Base-by-base conservation (phyloP, 768 basidiomycete species). In the Suillus brevipes region DNA sequence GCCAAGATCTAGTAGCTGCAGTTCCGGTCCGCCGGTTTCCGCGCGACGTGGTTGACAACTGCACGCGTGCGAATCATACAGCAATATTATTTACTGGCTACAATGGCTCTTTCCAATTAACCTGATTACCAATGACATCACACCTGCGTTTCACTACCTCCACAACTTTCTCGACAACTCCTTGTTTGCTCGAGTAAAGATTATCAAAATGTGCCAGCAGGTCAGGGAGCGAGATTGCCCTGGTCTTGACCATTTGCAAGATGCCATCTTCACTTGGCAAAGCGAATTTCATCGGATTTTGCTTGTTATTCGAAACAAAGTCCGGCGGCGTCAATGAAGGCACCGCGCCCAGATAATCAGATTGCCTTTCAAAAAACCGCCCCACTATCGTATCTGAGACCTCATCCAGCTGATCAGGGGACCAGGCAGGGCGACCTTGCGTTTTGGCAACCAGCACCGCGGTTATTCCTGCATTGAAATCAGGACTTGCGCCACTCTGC, bases 211-310 rank as follows among this genome's bases (percentile, higher is more conserved):
- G 57, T 18, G 62, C 67, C 38, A 77, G 70, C 23, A 77, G 38
- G 36, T 43, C 56, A 9, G 73, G 59, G 45, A 77, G 68, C 7
- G 66, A 77, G 61, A 62, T 64, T 63, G 69, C 72, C 5, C 60
- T 61, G 18, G 66, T 43, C 63, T 40, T 81, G 49, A 98, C 88
- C 47, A 89, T 76, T 20, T 82, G 76, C 53, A 84, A 80, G 67
- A 99, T 88, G 68, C 89, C 87, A 50, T 80, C 77, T 74, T 99
- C 95, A 16, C 88, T 86, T 1, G 95, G 97, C 55, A 99, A 80
- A 62, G 86, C 85, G 70, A 83, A 83, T 42, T 69, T 67, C 78
- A 80, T 80, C 43, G 70, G 68, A 23, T 67, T 57, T 68, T 78
- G 64, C 58, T 73, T 72, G 36, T 65, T 74, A 52, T 74, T 64